Conservation (phyloP, 1,139 yeast species). For the Hyphopichia pseudoburtonii region DNA sequence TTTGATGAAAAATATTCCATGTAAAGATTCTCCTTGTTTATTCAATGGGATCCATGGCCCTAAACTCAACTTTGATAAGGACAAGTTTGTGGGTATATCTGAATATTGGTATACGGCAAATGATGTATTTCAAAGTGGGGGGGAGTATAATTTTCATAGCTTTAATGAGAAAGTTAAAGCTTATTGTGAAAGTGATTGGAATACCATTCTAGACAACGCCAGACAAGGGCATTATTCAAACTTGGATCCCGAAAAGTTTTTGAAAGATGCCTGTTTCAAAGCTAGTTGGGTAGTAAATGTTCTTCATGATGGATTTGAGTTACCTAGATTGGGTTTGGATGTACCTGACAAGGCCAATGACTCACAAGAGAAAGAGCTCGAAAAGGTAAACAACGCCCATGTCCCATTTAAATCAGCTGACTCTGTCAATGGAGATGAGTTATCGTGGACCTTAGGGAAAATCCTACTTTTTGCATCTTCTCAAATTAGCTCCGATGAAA, state of each 20-base stretch:
- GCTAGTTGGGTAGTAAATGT: slow-evolving; percentile 80
- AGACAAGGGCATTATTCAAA: slow-evolving; percentile 52
- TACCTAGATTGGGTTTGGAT: slow-evolving; percentile 64
- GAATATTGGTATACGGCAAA: slow-evolving; percentile 88
- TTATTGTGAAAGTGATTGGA: slow-evolving; percentile 71
- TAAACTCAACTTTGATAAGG: slow-evolving; percentile 62
- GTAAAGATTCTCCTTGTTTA: slow-evolving; percentile 70
- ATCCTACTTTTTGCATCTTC: slow-evolving; percentile 61
- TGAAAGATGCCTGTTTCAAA: slow-evolving; percentile 73
- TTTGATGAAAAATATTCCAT: slow-evolving; percentile 68
- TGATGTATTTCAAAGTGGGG: slow-evolving; percentile 76
- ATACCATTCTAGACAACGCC: slow-evolving; percentile 46
- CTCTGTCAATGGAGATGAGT: slow-evolving; percentile 57
- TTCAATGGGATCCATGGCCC: slow-evolving; percentile 86
- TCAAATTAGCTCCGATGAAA: slow-evolving; percentile 30
- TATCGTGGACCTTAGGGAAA: slow-evolving; percentile 70
- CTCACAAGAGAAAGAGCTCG: slow-evolving; percentile 18
- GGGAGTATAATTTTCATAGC: slow-evolving; percentile 63
- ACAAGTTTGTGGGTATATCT: slow-evolving; percentile 74
- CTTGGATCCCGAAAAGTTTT: slow-evolving; percentile 43
- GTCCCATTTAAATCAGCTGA: slow-evolving; percentile 63
- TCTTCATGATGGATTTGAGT: slow-evolving; percentile 74
- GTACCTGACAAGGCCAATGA: slow-evolving; percentile 21
- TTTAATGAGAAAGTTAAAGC: slow-evolving; percentile 60
- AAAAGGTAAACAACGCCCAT: slow-evolving; percentile 34